Evolutionary conservation across 2,329 filamentous ascomycete species (phyloP).

Genomic region (Leptoxyphium fumago): DNA sequence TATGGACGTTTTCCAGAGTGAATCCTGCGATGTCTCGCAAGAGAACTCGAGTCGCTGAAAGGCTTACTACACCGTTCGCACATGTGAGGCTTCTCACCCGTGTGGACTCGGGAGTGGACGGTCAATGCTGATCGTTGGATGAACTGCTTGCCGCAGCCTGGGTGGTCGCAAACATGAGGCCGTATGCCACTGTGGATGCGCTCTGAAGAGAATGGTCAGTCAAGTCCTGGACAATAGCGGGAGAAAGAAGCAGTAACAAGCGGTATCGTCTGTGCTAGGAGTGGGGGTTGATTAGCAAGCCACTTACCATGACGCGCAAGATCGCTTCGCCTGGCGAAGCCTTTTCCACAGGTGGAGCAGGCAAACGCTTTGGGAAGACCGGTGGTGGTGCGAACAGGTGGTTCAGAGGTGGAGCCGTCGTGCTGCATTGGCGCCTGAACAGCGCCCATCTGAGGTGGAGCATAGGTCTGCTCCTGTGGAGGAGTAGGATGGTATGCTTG

Average conservation of each 20-base stretch:
- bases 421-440: constrained; percentile 18
- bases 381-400: constrained; percentile 22
- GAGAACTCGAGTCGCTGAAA: constrained; percentile 89
- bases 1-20: constrained; percentile 93
- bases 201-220: constrained; percentile 41
- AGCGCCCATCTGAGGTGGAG: constrained; percentile 19
- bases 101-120: constrained; percentile 89
- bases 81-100: constrained; percentile 95
- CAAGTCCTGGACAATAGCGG: not conserved
- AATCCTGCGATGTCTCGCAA: constrained; percentile 84
- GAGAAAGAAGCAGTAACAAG: no score
- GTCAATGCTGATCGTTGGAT: constrained; percentile 93
- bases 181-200: constrained; percentile 86
- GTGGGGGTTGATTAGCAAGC: not conserved
- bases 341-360: constrained; percentile 79
- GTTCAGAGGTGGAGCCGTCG: constrained; percentile 23
- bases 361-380: constrained; percentile 62
- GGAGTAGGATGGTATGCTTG: constrained; percentile 38
- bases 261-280: no score
- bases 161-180: constrained; percentile 83
- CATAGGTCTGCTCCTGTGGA: constrained; percentile 30
- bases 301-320: constrained; percentile 79
- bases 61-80: constrained; percentile 96
- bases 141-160: constrained; percentile 85
- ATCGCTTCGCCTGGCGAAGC: constrained; percentile 86